Percentiles rank a stretch among this genome's conserved stretches.
Conservation (phyloP, 768 basidiomycete species). For the Tricholoma sp. region DNA sequence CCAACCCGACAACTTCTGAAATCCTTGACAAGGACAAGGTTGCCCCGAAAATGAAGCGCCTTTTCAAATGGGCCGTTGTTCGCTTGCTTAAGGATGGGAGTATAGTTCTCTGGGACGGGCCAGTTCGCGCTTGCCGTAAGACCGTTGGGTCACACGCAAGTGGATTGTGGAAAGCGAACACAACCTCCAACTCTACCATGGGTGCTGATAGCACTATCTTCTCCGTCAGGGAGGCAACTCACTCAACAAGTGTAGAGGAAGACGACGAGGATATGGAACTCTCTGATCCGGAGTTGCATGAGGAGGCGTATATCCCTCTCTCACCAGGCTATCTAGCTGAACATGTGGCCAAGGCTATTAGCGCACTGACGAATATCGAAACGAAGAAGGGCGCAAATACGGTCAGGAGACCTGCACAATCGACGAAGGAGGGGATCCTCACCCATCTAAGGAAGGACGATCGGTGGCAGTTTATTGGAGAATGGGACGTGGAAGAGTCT, state of each 20-base stretch:
- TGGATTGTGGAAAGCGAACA: constrained; percentile 46
- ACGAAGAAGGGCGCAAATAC: neutral
- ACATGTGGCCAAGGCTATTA: constrained; percentile 43
- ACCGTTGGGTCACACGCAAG: constrained; percentile 19
- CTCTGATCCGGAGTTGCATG: constrained; percentile 56
- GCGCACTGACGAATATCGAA: constrained; percentile 21
- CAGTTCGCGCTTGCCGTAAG: constrained; percentile 33
- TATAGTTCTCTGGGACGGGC: constrained; percentile 70
- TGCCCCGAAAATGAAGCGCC: constrained; percentile 52
- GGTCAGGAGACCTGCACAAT: constrained; percentile 17
- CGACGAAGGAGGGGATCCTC: constrained; percentile 42
- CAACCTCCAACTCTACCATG: constrained; percentile 20
- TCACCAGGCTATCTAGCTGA: constrained; percentile 45
- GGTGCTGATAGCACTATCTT: constrained; percentile 26
- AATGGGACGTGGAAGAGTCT: constrained; percentile 61
- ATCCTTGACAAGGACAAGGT: constrained; percentile 20
- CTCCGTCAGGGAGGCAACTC: constrained; percentile 15
- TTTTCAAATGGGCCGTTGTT: constrained; percentile 62
- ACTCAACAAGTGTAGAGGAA: constrained; percentile 16
- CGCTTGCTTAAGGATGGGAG: constrained; percentile 68
- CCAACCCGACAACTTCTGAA: neutral
- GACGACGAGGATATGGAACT: constrained; percentile 40
- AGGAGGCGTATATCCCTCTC: constrained; percentile 66
- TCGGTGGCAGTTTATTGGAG: constrained; percentile 60
- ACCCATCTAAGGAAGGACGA: constrained; percentile 47